Conservation (phyloP, 345 rosid genomes). For the Corchorus olitorius region DNA sequence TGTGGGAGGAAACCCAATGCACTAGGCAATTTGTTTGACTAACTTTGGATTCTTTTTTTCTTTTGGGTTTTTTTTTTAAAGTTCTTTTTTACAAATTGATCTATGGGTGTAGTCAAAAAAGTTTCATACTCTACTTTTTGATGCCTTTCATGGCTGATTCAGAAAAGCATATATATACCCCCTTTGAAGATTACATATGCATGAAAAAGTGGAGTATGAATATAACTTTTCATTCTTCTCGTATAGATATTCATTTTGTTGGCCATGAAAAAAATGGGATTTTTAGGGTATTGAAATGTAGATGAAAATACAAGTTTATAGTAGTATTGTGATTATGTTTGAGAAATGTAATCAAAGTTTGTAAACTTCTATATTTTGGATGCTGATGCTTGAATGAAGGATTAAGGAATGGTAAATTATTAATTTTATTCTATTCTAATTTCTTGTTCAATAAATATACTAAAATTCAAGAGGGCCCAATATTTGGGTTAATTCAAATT, state of each 20-base stretch:
- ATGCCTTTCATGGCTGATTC: not conserved
- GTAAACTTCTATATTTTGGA: not conserved
- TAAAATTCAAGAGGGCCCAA: not conserved
- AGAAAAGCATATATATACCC: too few relatives aligned
- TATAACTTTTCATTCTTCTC: not conserved
- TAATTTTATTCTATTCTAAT: not conserved
- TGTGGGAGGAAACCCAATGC: constrained; percentile 74
- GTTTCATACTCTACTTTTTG: not conserved
- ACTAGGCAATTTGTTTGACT: constrained; percentile 69
- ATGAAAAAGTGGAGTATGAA: constrained; percentile 19
- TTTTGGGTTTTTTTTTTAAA: not conserved
- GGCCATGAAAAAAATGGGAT: not conserved
- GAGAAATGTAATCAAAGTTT: not conserved
- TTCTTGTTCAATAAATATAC: not conserved
- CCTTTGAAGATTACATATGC: not conserved
- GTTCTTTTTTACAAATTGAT: not conserved
- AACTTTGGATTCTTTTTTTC: constrained; percentile 9
- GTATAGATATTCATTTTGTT: not conserved
- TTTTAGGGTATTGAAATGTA: not conserved
- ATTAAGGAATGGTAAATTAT: not conserved
- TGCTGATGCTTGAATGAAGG: not conserved
- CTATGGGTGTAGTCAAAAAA: not conserved
- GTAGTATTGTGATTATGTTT: not conserved
- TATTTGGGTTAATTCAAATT: not conserved
- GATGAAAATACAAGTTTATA: not conserved